A percentile compares a stretch with the other conserved stretches of the same genome.
Evolutionary conservation across 2,329 filamentous ascomycete genomes (phyloP).

Genomic region (Cladosporium colombiae): DNA sequence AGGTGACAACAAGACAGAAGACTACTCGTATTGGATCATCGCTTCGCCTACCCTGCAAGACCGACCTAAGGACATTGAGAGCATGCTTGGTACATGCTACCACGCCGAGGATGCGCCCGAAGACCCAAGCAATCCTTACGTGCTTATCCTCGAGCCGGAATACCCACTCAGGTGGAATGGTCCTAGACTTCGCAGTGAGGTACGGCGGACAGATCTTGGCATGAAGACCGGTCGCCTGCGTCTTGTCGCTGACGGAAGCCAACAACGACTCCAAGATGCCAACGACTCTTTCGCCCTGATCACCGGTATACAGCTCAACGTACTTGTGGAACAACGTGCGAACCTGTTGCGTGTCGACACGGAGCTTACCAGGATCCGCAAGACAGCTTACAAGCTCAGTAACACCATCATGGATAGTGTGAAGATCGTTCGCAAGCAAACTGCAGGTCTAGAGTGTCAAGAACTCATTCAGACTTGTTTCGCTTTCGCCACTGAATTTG

Average conservation of each 20-base stretch:
- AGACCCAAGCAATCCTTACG: constrained; percentile 77
- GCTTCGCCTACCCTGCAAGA: constrained; percentile 78
- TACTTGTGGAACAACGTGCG: constrained; percentile 87
- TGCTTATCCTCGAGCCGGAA: constrained; percentile 83
- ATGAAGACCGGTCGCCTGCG: constrained; percentile 83
- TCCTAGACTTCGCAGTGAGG: constrained; percentile 65
- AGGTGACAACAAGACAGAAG: constrained; percentile 62
- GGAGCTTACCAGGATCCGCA: constrained; percentile 89
- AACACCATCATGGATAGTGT: constrained; percentile 99
- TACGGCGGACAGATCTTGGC: constrained; percentile 78
- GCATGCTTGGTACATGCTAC: constrained; percentile 78
- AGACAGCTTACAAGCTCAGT: constrained; percentile 92
- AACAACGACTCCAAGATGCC: constrained; percentile 75
- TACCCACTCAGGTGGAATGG: constrained; percentile 79
- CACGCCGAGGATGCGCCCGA: constrained; percentile 69
- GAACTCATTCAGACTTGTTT: constrained; percentile 98
- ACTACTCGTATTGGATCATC: constrained; percentile 61
- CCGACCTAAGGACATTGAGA: constrained; percentile 78
- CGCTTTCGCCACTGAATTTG: constrained; percentile 98
- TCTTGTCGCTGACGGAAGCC: constrained; percentile 84
- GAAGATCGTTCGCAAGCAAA: constrained; percentile 85
- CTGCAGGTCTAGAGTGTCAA: constrained; percentile 80
- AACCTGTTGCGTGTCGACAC: constrained; percentile 91
- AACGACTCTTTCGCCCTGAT: constrained; percentile 77
- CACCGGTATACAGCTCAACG: constrained; percentile 80